Conservation (phyloP, 768 basidiomycete genomes). For the Boletellus ananiceps region DNA sequence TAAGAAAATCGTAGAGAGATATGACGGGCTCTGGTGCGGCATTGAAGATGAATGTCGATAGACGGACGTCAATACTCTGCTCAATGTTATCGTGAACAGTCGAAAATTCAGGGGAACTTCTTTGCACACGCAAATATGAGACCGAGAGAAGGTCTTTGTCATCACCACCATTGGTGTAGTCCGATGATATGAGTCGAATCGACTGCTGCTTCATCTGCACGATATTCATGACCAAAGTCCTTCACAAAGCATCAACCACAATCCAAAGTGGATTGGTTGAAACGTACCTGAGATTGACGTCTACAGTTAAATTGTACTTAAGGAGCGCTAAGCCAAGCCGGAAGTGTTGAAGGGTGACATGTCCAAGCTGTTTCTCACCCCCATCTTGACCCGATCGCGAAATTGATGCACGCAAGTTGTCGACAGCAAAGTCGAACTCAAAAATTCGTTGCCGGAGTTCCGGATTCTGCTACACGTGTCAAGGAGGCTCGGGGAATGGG, state of each 20-base stretch:
- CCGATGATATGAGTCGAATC: conserved; percentile 64
- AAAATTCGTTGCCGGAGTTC: conserved; percentile 59
- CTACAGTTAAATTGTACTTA: conserved; percentile 84
- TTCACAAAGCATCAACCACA: conserved; percentile 27
- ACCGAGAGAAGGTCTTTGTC: conserved; percentile 72
- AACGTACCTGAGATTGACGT: conserved; percentile 68
- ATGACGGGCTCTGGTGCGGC: conserved; percentile 89
- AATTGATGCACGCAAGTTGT: conserved; percentile 72
- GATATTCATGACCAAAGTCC: conserved; percentile 74
- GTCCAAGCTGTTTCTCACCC: conserved; percentile 69
- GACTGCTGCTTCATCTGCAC: conserved; percentile 50
- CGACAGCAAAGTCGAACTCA: conserved; percentile 85
- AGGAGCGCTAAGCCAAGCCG: conserved; percentile 67
- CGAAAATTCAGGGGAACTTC: conserved; percentile 79
- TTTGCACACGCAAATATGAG: conserved; percentile 74
- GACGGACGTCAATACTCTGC: conserved; percentile 78
- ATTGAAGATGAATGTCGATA: conserved; percentile 88
- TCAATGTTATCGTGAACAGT: conserved; percentile 79
- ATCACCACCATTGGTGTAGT: conserved; percentile 35
- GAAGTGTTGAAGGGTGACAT: conserved; percentile 77
- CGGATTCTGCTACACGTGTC: conserved; percentile 21
- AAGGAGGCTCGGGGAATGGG: neutral
- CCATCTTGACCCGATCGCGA: conserved; percentile 62
- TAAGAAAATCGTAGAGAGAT: conserved; percentile 91
- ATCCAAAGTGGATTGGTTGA: neutral